These are phyloP conservation scores for Eucommia ulmoides DNA, from an alignment of 257 asterid genomes.

Conservation along the genomic window DNA sequence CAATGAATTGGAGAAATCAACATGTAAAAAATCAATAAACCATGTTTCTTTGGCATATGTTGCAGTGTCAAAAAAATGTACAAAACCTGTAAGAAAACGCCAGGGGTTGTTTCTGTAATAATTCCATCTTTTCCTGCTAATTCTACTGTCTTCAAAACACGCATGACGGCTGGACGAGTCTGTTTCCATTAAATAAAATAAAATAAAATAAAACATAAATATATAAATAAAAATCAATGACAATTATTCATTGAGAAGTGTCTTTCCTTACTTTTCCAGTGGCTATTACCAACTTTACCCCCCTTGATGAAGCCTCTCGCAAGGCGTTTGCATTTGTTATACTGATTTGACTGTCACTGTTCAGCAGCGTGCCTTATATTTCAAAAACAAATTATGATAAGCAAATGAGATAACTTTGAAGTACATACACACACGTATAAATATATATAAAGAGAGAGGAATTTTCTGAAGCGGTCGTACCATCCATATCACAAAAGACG, in stretches of 20 bases:
- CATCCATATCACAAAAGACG: conserved; percentile 99
- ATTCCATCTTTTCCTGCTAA: conserved; percentile 79
- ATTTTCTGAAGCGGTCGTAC: conserved; percentile 29
- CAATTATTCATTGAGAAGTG: conserved; percentile 5
- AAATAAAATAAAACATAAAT: conserved; percentile 13
- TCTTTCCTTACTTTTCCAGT: conserved; percentile 80
- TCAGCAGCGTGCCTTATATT: conserved; percentile 74
- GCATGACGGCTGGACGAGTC: conserved; percentile 85
- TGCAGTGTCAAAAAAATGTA: no score
- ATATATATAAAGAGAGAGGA: not conserved
- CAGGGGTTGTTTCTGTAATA: conserved; percentile 71
- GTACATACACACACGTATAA: not conserved
- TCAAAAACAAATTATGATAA: conserved; percentile 1
- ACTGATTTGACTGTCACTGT: conserved; percentile 85
- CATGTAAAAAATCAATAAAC: not conserved
- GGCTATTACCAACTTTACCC: conserved; percentile 87
- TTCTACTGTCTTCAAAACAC: conserved; percentile 51
- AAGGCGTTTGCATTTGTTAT: conserved; percentile 67
- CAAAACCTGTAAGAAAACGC: conserved; percentile 95
- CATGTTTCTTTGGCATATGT: not conserved
- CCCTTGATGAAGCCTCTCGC: conserved; percentile 82
- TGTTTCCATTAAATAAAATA: conserved; percentile 19
- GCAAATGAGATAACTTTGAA: not conserved
- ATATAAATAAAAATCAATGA: conserved; percentile 8
- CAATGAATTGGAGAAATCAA: conserved; percentile 13